Base-by-base conservation (phyloP, 2,329 filamentous ascomycete species). In the Fusarium vanettenii region DNA sequence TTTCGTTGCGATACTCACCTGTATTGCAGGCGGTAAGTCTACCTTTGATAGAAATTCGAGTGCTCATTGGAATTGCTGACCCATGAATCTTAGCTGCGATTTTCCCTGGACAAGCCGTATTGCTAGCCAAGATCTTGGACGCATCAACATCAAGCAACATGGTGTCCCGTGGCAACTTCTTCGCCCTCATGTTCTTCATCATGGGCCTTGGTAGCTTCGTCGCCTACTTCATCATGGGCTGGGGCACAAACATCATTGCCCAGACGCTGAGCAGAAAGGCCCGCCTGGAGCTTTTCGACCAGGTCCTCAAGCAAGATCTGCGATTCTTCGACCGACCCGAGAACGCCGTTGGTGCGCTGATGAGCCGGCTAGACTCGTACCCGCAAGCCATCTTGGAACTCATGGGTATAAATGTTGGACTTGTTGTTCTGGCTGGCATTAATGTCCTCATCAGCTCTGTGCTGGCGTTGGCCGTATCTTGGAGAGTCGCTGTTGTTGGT, bases 161-260 rank as follows among this genome's bases (percentile, higher is more conserved):
- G 45, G 45, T 50, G 14, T 50, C 45, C 22, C 22, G 45, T n/a
- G 86, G 83, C 2, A 84, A 88, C 74, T 87, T 87, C 72, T 88
- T 83, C 80, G 81, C 86, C 0, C 81, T 86, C 22, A 88, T 89
- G 86, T 88, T 88, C 69, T 85, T 87, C 52, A 79, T 87, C 1
- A 71, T 87, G 45, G 86, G 86, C 4, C 76, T 84, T 10, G 83
- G 77, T 11, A 81, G 82, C 14, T 78, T 85, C 2, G 31, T 86
- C 0, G 78, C 81, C 2, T 88, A 87, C 64, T 50, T 57, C n/a
- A 43, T 55, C 11, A 16, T 68, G n/a, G 67, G 70, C 1, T 64
- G 48, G 48, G 27, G 33, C 16, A 52, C 61, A 13, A 71, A 68
- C 45, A 39, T 37, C 18, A 37, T 63, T 27, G 64, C 39, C 13